Base-by-base conservation (phyloP, 2,329 filamentous ascomycete genomes). In the Phialocephala subalpina region DNA sequence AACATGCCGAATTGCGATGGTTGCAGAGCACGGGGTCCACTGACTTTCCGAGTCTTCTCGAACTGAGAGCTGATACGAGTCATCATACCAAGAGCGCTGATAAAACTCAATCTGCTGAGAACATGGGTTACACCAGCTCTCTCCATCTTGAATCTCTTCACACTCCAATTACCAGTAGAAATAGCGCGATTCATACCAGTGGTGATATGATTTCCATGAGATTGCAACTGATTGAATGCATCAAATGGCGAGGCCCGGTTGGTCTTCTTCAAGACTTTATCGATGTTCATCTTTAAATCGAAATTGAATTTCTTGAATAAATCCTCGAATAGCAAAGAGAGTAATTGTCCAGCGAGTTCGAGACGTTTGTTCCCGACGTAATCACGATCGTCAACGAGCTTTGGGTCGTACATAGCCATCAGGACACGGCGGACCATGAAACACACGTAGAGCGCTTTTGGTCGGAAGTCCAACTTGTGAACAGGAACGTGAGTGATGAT, bases 91-190 rank as follows among this genome's bases (percentile, higher is more conserved):
- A 99, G 87, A 33, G 96, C 96, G 69, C 92, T 92, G 78, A 99
- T 97, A 77, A 98, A 99, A 79, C 95, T 98, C 63, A 99, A 84
- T 69, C 96, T 89, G 80, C 95, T 98, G 58, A 99, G 84, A 47
- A 99, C 94, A 79, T 99, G 96, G 0, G 97, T 98, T 25, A 99
- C 94, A 76, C 96, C 96, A 25, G 96, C 95, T 77, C 95, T 87
- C 76, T 98, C 97, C 96, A 99, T 99, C 79, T 95, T 94, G 83
- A 99, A 99, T 77, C 97, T 93, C 80, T 97, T 97, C 72, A 99
- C 86, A 69, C 87, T 97, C 96, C 96, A 99, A 76, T 99, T 99
- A 22, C 96, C 96, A 0, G 96, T 98, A 62, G 97, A 94, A 66
- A 99, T 97, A 8, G 96, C 95, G 67, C 97, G 89, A 78, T 97